Evolutionary conservation across 2,329 filamentous ascomycete genomes (phyloP).

Genomic region (Penicillium griseofulvum): DNA sequence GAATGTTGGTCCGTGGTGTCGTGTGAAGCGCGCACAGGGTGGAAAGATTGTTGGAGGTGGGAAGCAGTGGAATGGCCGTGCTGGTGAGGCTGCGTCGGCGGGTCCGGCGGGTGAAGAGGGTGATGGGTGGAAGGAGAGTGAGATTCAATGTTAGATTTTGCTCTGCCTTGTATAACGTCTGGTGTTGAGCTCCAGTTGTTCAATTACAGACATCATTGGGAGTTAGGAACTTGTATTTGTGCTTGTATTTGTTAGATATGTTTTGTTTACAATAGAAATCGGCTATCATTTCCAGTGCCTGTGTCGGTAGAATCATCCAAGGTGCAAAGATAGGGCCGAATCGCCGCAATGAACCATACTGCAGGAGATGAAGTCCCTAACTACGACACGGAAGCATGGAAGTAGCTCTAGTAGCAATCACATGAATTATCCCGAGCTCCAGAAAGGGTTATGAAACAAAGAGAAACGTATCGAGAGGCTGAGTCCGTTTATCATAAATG

Average conservation of each 20-base stretch:
- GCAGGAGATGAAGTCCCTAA: neutral
- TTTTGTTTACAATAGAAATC: neutral
- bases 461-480: conserved; percentile 20
- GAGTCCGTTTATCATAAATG: conserved; percentile 25
- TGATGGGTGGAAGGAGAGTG: conserved; percentile 65
- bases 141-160: conserved; percentile 60
- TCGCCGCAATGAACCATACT: neutral
- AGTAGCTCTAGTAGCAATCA: conserved; percentile 3
- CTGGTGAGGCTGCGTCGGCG: conserved; percentile 46
- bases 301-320: too few relatives aligned
- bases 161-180: neutral
- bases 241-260: neutral
- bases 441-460: conserved; percentile 21
- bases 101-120: conserved; percentile 48
- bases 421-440: conserved; percentile 13
- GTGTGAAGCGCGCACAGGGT: conserved; percentile 87
- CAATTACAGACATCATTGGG: neutral
- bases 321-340: neutral
- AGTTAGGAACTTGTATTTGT: neutral
- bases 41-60: conserved; percentile 57
- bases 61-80: conserved; percentile 28
- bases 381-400: neutral
- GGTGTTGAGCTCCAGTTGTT: conserved; percentile 4
- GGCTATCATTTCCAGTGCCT: neutral
- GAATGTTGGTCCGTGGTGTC: conserved; percentile 82